These are phyloP conservation scores for Sordaria brevicollis DNA, from an alignment of 495 filamentous ascomycete genomes.

Conservation along the genomic window DNA sequence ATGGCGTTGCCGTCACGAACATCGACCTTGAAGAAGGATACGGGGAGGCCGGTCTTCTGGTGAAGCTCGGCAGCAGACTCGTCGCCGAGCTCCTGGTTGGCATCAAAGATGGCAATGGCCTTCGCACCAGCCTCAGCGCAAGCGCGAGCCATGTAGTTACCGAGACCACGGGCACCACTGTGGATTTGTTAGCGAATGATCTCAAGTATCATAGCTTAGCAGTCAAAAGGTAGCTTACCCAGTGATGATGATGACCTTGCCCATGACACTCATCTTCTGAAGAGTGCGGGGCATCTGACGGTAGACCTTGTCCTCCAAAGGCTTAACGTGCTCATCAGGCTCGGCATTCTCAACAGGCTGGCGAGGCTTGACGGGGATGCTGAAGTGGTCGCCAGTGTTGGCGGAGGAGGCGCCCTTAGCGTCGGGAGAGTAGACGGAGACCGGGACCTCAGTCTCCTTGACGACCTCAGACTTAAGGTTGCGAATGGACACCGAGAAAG, in stretches of 20 bases:
- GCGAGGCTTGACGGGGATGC: conserved; percentile 57
- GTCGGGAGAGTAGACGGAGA: conserved; percentile 36
- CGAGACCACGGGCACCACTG: conserved; percentile 67
- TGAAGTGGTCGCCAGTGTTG: conserved; percentile 52
- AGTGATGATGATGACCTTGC: conserved; percentile 61
- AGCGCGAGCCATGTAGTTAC: conserved; percentile 66
- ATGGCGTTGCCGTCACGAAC: conserved; percentile 58
- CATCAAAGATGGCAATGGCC: conserved; percentile 64
- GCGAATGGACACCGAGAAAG: conserved; percentile 27
- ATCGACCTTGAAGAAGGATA: conserved; percentile 68
- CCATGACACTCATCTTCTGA: conserved; percentile 52
- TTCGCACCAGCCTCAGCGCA: conserved; percentile 63
- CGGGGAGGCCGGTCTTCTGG: conserved; percentile 55
- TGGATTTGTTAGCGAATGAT: conserved; percentile 10
- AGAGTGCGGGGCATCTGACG: conserved; percentile 45
- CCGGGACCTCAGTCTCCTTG: conserved; percentile 40
- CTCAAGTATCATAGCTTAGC: background rate
- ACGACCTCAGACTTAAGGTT: conserved; percentile 35
- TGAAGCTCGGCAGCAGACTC: conserved; percentile 54
- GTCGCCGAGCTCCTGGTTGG: conserved; percentile 63
- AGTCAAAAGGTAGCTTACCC: conserved; percentile 41
- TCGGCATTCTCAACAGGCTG: conserved; percentile 20
- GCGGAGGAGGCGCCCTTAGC: conserved; percentile 30
- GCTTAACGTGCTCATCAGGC: conserved; percentile 21
- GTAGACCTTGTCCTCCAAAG: conserved; percentile 35